Conservation (phyloP, 2,329 filamentous ascomycete species). For the Seiridium unicorne region DNA sequence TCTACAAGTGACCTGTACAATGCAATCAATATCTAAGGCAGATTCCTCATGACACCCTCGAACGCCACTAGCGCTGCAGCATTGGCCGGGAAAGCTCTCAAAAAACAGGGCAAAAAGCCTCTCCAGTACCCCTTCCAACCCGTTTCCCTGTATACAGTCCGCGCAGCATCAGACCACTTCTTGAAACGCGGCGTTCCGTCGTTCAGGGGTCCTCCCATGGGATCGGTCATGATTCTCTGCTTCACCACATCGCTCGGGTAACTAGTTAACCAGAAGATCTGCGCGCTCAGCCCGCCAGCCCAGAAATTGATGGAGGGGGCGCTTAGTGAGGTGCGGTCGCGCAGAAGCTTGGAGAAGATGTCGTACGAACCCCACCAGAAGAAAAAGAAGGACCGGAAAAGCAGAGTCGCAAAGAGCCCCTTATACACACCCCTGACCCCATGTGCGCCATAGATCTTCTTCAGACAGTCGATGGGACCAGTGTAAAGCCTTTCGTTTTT, state of each 20-base stretch:
- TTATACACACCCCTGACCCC: slow-evolving; percentile 82
- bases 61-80: slow-evolving; percentile 91
- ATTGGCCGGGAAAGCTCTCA: slow-evolving; percentile 93
- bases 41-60: slow-evolving; percentile 79
- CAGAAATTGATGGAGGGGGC: slow-evolving; percentile 90
- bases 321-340: slow-evolving; percentile 66
- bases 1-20: neutral
- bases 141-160: slow-evolving; percentile 70
- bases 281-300: slow-evolving; percentile 89
- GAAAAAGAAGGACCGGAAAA: slow-evolving; percentile 94
- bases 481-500: slow-evolving; percentile 78
- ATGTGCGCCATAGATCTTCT: slow-evolving; percentile 68
- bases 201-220: slow-evolving; percentile 67
- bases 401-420: slow-evolving; percentile 77
- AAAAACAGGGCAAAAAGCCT: slow-evolving; percentile 89
- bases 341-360: slow-evolving; percentile 68
- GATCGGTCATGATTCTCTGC: slow-evolving; percentile 96
- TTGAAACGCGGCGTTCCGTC: slow-evolving; percentile 69
- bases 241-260: slow-evolving; percentile 95
- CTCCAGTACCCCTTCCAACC: slow-evolving; percentile 86
- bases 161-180: slow-evolving; percentile 78
- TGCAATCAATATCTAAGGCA: slow-evolving; percentile 37
- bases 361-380: slow-evolving; percentile 99
- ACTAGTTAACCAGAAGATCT: slow-evolving; percentile 90
- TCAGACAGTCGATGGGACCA: slow-evolving; percentile 81